Evolutionary conservation across 129 eudicot species (phyloP), one percentile per base, ranked within the genome.

Genomic region (Pittosporum tobira): DNA sequence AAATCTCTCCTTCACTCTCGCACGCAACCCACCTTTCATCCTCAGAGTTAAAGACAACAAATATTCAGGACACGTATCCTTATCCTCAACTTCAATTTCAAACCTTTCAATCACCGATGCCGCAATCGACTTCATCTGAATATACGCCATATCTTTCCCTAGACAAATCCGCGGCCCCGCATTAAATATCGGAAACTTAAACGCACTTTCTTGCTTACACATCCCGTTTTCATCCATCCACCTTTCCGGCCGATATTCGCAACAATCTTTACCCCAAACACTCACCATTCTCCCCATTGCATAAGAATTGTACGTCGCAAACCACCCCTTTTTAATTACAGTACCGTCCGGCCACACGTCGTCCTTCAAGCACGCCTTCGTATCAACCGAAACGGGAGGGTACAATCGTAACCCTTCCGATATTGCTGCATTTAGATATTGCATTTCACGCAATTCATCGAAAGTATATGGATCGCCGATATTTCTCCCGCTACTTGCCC

Each of bases 271-370:
- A 0, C 95, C 95, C 97, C 97, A 85, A 29, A 83, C 67, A 55
- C 70, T 77, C 82, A 71, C 78, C 95, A 82, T 85, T 43, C 97
- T 69, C 34, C 84, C 95, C 88, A 85, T 85, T 25, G 95, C 93
- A 46, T 89, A 85, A 4, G 84, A 58, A 7, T 70, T 29, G 49
- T 85, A 89, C 1, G 82, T 63, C 7, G 76, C 62, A 9, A 85
- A 85, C 97, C 95, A 85, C 10, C 62, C 71, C 59, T 77, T 73
- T 1, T 71, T 75, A 0, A 90, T 58, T 31, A 61, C 60, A 5
- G 87, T 83, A 31, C 95, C 95, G 23, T 85, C 94, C 0, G 97
- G 97, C 75, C 79, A 45, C 18, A 74, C 51, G 31, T 90, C 95
- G 2, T 80, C 75, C 15, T 73, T 52, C 3, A 48, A 42, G 58